Evolutionary conservation across 2,329 filamentous ascomycete species (phyloP).

Genomic region (Xylariaceae sp.): DNA sequence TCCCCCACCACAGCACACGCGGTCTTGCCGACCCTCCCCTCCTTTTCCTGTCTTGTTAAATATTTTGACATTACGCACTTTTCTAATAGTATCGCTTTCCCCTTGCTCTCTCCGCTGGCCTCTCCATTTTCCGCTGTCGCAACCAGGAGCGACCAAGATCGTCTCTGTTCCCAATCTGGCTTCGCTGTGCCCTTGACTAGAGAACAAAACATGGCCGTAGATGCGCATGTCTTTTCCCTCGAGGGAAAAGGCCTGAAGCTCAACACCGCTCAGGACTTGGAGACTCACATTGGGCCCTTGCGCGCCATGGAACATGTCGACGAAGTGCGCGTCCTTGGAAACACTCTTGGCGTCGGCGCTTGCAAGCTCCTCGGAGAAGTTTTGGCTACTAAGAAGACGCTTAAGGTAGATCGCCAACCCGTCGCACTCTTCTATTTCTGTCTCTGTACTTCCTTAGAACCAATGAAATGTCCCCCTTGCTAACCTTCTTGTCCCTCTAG

Average conservation of each 20-base stretch:
- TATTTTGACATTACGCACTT: not conserved
- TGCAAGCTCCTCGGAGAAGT: slow-evolving; percentile 85
- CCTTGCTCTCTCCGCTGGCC: not conserved
- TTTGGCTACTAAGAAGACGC: slow-evolving; percentile 80
- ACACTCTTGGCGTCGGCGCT: slow-evolving; percentile 89
- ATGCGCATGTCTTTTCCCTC: slow-evolving; percentile 79
- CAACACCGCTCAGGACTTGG: slow-evolving; percentile 84
- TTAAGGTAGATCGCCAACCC: slow-evolving; percentile 63
- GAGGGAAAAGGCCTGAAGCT: slow-evolving; percentile 93
- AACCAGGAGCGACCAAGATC: not conserved
- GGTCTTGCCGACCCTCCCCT: not conserved
- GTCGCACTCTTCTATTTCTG: not conserved
- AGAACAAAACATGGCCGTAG: slow-evolving; percentile 51
- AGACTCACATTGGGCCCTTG: slow-evolving; percentile 80
- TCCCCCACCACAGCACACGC: slow-evolving; percentile 22
- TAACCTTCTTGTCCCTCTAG: slow-evolving; percentile 44
- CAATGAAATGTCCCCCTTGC: not conserved
- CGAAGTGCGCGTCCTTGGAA: slow-evolving; percentile 85
- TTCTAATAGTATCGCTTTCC: slow-evolving; percentile 2
- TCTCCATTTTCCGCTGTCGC: not conserved
- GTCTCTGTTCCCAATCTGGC: not conserved
- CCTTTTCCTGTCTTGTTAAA: slow-evolving; percentile 8
- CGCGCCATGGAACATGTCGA: slow-evolving; percentile 75
- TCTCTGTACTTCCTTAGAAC: not conserved
- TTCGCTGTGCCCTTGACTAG: slow-evolving; percentile 11